Percentiles rank a stretch among this genome's conserved stretches.
Conservation (phyloP, 2,329 filamentous ascomycete genomes). For the Akanthomyces lecanii region DNA sequence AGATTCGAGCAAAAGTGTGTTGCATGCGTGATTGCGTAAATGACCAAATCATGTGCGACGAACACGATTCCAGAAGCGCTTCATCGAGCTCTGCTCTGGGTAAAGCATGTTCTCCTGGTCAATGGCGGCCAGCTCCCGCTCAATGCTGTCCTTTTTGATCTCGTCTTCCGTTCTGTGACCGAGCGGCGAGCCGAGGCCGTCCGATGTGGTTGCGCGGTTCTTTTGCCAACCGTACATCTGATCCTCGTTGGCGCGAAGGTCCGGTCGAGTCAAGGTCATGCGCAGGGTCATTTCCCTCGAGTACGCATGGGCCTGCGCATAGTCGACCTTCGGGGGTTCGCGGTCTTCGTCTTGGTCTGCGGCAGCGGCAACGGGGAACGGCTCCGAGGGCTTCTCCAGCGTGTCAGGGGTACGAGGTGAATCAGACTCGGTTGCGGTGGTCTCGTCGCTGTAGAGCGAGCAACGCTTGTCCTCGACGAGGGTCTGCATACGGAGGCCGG, state of each 20-base stretch:
- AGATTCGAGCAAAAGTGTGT: background rate
- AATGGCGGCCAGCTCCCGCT: constrained; percentile 49
- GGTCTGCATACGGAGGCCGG: constrained; percentile 37
- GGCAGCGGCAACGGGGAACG: constrained; percentile 26
- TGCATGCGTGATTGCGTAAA: background rate
- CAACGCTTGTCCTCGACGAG: constrained; percentile 56
- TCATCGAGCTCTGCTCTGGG: constrained; percentile 52
- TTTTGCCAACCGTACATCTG: constrained; percentile 67
- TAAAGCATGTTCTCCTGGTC: constrained; percentile 42
- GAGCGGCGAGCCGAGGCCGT: constrained; percentile 30
- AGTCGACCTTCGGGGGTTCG: constrained; percentile 34
- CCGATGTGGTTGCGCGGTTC: constrained; percentile 27
- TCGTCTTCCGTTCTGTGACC: constrained; percentile 32
- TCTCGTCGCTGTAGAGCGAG: constrained; percentile 52
- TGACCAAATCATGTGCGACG: constrained; percentile 36
- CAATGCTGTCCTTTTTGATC: constrained; percentile 52
- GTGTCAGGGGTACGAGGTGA: constrained; percentile 55
- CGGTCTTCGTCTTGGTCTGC: constrained; percentile 19
- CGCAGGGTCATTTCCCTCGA: constrained; percentile 89
- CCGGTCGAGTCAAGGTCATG: constrained; percentile 89
- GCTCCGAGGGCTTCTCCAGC: constrained; percentile 36
- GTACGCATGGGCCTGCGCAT: constrained; percentile 49
- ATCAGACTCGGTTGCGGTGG: constrained; percentile 53
- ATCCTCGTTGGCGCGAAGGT: constrained; percentile 72
- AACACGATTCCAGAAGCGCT: constrained; percentile 61